Percentiles rank a stretch among this genome's conserved stretches.
Conservation (phyloP, 176 grass and related monocot genomes). For the Oryza longistaminata region DNA sequence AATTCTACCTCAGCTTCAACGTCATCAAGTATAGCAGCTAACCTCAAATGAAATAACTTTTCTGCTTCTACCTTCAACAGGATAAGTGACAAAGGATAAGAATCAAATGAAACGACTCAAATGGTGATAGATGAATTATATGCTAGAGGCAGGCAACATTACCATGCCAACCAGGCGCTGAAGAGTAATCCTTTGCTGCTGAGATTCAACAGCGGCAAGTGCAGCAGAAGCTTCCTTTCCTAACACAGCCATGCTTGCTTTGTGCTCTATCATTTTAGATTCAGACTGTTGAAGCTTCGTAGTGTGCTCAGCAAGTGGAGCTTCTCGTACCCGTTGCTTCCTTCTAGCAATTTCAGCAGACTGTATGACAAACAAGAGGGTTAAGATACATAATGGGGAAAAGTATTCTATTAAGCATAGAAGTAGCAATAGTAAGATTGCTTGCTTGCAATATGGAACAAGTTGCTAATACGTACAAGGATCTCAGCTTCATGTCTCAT, state of each 20-base stretch:
- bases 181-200: conserved; percentile 82
- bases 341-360: conserved; percentile 86
- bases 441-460: conserved; percentile 4
- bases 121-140: conserved; percentile 1
- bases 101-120: conserved; percentile 25
- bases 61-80: conserved; percentile 95
- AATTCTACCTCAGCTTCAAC: conserved; percentile 90
- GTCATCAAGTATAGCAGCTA: conserved; percentile 95
- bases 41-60: conserved; percentile 87
- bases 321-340: conserved; percentile 84
- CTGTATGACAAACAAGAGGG: conserved; percentile 55
- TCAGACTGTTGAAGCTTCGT: conserved; percentile 82
- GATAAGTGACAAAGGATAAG: conserved; percentile 32
- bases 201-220: conserved; percentile 84
- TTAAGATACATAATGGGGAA: neutral
- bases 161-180: conserved; percentile 87
- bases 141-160: conserved; percentile 22
- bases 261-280: conserved; percentile 89
- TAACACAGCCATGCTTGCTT: conserved; percentile 88
- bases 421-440: conserved; percentile 24
- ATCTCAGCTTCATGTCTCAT: conserved; percentile 98
- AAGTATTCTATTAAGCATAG: conserved; percentile 11
- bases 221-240: conserved; percentile 94
- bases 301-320: conserved; percentile 75
- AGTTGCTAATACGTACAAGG: conserved; percentile 43